Evolutionary conservation across 2,329 filamentous ascomycete genomes (phyloP).

Genomic region (Epichloe sp.): DNA sequence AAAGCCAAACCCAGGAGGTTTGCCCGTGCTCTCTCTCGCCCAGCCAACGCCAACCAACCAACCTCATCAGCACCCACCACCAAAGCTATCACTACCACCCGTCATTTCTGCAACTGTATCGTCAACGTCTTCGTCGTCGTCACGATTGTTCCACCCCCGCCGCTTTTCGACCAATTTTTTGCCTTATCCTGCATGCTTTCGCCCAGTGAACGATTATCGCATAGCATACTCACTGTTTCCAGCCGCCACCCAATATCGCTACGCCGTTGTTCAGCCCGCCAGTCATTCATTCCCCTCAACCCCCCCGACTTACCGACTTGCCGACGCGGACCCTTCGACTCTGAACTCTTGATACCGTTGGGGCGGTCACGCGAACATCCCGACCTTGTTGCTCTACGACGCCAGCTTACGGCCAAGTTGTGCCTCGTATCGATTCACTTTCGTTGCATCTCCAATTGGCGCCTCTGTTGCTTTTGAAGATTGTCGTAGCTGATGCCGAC

Average conservation of each 20-base stretch:
- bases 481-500: slow-evolving; percentile 24
- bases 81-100: background rate
- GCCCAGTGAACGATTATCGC: background rate
- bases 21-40: background rate
- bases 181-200: background rate
- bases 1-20: background rate
- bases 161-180: background rate
- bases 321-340: slow-evolving; percentile 6
- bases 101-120: slow-evolving; percentile 1
- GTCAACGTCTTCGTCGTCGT: background rate
- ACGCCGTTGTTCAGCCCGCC: background rate
- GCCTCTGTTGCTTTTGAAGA: slow-evolving; percentile 8
- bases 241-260: background rate
- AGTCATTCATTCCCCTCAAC: background rate
- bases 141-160: background rate
- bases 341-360: slow-evolving; percentile 6
- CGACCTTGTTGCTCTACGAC: slow-evolving; percentile 9
- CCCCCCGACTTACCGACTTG: background rate
- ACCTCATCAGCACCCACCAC: background rate
- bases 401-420: slow-evolving; percentile 8
- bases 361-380: slow-evolving; percentile 17
- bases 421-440: slow-evolving; percentile 8
- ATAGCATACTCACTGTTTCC: background rate
- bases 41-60: slow-evolving; percentile 3
- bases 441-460: slow-evolving; percentile 16